A percentile compares a stretch with the other conserved stretches of the same genome.
phyloP scores from a whole-genome alignment of 768 basidiomycete genomes.

The Leccinum arenicola region DNA sequence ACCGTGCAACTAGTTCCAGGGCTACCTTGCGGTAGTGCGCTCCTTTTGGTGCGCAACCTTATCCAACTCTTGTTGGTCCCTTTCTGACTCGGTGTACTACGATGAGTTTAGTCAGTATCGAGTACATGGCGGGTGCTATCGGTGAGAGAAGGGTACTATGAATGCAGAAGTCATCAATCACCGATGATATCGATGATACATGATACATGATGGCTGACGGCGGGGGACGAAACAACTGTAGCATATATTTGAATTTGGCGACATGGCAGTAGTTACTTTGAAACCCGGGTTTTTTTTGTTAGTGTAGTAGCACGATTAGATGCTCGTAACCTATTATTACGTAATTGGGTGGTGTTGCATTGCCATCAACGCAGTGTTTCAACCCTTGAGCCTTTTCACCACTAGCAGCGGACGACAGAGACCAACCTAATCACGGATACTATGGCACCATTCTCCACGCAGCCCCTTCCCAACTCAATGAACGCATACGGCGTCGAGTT shows the following conservation, averaged over 20 bases:
- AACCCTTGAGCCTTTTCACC: background rate
- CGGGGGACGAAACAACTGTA: no score
- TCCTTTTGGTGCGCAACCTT: no score
- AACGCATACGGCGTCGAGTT: conserved; percentile 6
- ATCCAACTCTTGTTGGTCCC: no score
- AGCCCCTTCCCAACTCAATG: conserved; percentile 28
- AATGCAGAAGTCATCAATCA: background rate
- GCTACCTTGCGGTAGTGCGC: no score
- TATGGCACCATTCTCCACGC: conserved; percentile 28
- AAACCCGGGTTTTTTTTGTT: conserved; percentile 1
- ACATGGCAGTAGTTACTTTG: conserved; percentile 9
- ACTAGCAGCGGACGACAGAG: conserved; percentile 5
- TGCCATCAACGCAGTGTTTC: background rate
- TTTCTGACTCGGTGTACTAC: no score
- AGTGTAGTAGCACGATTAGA: background rate
- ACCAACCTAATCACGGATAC: conserved; percentile 13
- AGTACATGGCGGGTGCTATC: no score
- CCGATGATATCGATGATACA: no score
- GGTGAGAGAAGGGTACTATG: background rate
- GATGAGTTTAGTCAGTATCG: no score
- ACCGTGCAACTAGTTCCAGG: no score
- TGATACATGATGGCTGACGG: no score
- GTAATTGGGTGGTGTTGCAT: background rate
- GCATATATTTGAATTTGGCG: background rate
- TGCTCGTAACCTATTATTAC: background rate